Evolutionary conservation across 306 rosid species (phyloP), one percentile per base, ranked within the genome.

Genomic region (Inga laurina): DNA sequence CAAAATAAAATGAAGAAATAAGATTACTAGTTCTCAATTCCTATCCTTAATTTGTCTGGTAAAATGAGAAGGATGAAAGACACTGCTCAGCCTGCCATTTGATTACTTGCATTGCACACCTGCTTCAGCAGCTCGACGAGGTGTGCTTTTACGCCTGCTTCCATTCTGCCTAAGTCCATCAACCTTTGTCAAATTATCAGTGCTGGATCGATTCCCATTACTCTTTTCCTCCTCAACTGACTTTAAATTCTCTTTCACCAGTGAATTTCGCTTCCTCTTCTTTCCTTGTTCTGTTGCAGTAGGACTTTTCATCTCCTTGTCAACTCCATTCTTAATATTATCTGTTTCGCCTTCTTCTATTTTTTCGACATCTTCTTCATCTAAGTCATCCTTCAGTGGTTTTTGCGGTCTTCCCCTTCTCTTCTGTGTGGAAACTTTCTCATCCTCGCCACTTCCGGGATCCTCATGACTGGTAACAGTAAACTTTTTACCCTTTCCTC

Each of bases 71-170:
- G 84, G 61, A 74, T 68, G 87, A 49, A 79, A 34, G 51, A 72
- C 72, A 56, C 10, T 15, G 57, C 67, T 77, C 30, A 87, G 22
- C 76, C 37, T 19, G 64, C 80, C 84, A 82, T 35, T 46, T 56
- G 68, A 85, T 91, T 87, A 90, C 85, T 86, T 93, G 88, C 95
- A 93, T 70, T 87, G 90, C 62, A 93, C 92, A 75, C 92, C 97
- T 13, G 91, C 91, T 83, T 91, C 97, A 3, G 97, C 97, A 64
- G 97, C 97, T 68, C 97, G 88, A 65, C 86, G 91, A 48, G 97
- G 97, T 80, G 87, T 93, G 84, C 87, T 93, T 86, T 93, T 93
- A 64, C 97, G 90, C 81, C 95, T 87, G 84, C 92, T 93, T 82
- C 91, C 91, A 77, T 83, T 89, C 32, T 88, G 92, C 67, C 95